phyloP scores from a whole-genome alignment of 192 early-diverging fungal species.

The Mortierella alpina region DNA sequence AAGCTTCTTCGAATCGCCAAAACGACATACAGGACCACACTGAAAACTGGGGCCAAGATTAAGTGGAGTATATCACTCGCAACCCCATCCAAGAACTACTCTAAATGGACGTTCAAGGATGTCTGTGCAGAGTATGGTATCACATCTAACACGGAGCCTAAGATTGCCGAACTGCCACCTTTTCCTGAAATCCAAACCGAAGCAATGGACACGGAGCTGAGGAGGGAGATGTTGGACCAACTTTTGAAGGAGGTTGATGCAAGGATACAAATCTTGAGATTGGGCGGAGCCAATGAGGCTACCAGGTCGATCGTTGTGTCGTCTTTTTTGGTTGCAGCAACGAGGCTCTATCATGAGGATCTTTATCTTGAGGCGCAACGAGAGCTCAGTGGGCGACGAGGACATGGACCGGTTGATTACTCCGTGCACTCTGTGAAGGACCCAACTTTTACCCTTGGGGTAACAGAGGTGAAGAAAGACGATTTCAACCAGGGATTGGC shows the following conservation, averaged over 20 bases:
- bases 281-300: slow-evolving; percentile 4
- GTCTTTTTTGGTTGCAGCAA: slow-evolving; percentile 3
- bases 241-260: slow-evolving; percentile 1
- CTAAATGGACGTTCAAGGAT: slow-evolving; percentile 15
- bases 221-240: background rate
- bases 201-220: background rate
- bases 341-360: slow-evolving; percentile 5
- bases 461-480: slow-evolving; percentile 22
- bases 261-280: background rate
- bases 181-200: background rate
- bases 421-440: slow-evolving; percentile 6
- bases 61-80: background rate
- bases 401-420: slow-evolving; percentile 11
- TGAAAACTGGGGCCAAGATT: background rate
- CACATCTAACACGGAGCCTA: background rate
- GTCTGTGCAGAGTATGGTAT: slow-evolving; percentile 4
- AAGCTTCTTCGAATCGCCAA: slow-evolving; percentile 5
- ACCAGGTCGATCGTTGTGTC: slow-evolving; percentile 11
- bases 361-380: slow-evolving; percentile 6
- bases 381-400: slow-evolving; percentile 12
- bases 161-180: background rate
- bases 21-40: background rate
- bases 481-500: slow-evolving; percentile 5
- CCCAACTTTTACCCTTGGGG: background rate
- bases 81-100: slow-evolving; percentile 8